Conservation (phyloP, 225 moss, liverwort and hornwort species). For the Climacium dendroides region DNA sequence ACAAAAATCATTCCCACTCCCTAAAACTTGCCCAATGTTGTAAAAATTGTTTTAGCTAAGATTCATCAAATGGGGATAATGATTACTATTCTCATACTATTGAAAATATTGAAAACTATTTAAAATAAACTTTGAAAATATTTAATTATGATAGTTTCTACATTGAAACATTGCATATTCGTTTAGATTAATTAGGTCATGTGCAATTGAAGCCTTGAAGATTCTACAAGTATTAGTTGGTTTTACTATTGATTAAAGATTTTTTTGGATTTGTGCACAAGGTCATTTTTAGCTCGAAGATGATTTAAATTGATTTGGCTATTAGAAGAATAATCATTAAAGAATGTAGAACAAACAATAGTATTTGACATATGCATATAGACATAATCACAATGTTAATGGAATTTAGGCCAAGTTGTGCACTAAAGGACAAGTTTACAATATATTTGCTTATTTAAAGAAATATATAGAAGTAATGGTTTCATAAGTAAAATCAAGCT, state of each 20-base stretch:
- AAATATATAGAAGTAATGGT: not conserved
- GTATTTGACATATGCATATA: not conserved
- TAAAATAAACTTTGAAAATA: no score
- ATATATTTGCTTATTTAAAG: not conserved
- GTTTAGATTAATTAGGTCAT: not conserved
- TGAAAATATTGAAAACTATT: no score
- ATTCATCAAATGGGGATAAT: no score
- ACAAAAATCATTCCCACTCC: accelerated
- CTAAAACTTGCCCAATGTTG: not conserved
- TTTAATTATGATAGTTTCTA: not conserved
- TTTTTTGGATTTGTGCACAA: not conserved
- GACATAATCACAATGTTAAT: not conserved
- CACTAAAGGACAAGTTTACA: not conserved
- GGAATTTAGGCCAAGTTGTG: not conserved
- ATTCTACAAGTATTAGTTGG: not conserved
- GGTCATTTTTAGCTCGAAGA: no score
- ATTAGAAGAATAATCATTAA: no score
- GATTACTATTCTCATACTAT: no score
- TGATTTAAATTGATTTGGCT: no score
- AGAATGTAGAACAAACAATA: not conserved
- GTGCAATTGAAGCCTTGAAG: not conserved
- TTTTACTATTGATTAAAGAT: not conserved
- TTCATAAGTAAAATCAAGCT: not conserved
- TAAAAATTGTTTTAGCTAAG: not conserved
- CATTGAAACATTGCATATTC: not conserved